Evolutionary conservation across 2,329 filamentous ascomycete genomes (phyloP), one percentile per base, ranked within the genome.

Genomic region (Pseudopyricularia javanii): DNA sequence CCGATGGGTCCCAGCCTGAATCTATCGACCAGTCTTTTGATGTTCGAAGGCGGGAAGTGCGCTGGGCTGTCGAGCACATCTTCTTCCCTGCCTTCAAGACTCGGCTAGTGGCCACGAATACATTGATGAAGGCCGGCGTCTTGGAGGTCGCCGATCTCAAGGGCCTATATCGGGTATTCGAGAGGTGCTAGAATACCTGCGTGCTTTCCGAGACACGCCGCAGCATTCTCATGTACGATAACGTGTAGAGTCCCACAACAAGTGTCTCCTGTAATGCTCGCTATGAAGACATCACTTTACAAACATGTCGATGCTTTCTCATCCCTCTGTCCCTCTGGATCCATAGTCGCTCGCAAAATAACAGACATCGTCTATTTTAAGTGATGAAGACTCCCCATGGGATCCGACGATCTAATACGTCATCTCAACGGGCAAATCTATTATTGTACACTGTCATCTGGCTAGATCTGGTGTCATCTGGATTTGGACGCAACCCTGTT

Each of bases 121-220:
- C 78, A 5, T 69, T 97, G 61, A 79, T 94, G 69, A 80, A 83
- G 50, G 86, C 82, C 0, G 78, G 74, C 8, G 81, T 95, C 11
- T 71, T 95, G 48, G 91, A 98, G 68, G 82, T 95, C 49, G 91
- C 93, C 2, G 89, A 94, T 69, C 68, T 97, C 55, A 97, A 95
- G 67, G 90, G 91, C 0, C 65, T 98, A 54, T 98, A 98, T 67
- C 75, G 88, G 47, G 91, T 97, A 3, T 98, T 98, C 74, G 93
- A 98, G 70, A 74, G 93, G 53, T 97, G 93, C 66, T 97, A 40
- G 32, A 34, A 32, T n/a, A n/a, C n/a, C 28, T 30, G 9, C 9
- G 28, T 30, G 9, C 5, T 9, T 30, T 30, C 28, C 28, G 28
- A 9, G 28, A 43, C 30, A 32, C 12, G 2, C 15, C 24, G 20